Evolutionary conservation across 75 land plant species (phyloP), one percentile per base, ranked within the genome.

Genomic region (Chamaecyparis obtusa): DNA sequence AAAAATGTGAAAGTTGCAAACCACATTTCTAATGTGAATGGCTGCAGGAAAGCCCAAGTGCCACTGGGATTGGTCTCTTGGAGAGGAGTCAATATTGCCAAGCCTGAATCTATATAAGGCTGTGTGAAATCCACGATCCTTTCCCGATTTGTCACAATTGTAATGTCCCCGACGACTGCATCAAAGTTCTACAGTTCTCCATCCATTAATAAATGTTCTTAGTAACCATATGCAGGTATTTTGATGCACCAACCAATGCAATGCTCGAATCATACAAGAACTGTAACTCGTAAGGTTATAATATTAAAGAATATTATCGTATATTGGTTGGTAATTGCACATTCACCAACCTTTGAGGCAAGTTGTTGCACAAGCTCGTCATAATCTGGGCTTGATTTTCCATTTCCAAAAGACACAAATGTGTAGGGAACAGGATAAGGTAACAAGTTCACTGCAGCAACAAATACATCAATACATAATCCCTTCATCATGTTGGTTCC

Each of bases 91-190:
- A 94, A 87, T 43, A 94, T 87, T 3, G 88, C 94, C 1, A 93
- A 87, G 11, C 93, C 94, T 21, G 95, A 88, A 36, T 89, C 93
- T 30, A 89, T 88, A 77, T 88, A 94, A 83, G 95, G 95, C 71
- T 91, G 93, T 11, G 95, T 94, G 69, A 94, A 94, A 85, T 93
- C 94, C 48, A 88, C 94, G 43, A 86, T 85, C 87, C 39, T 91
- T 64, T 90, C 85, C 39, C 95, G 78, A 49, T 87, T 89, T 21
- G 94, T 84, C 51, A 75, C 85, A 69, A 94, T 91, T 36, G 93
- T 74, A 86, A 94, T 93, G 54, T 93, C 95, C 43, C 95, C 95
- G 27, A 93, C 84, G n/a, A 85, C 95, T 41, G 91, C 95, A 94
- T 93, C 95, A 89, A 83, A 93, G 5, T 41, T 89, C 95, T 94